Conservation (phyloP, 305 asterid genomes). For the Fraxinus ornus region DNA sequence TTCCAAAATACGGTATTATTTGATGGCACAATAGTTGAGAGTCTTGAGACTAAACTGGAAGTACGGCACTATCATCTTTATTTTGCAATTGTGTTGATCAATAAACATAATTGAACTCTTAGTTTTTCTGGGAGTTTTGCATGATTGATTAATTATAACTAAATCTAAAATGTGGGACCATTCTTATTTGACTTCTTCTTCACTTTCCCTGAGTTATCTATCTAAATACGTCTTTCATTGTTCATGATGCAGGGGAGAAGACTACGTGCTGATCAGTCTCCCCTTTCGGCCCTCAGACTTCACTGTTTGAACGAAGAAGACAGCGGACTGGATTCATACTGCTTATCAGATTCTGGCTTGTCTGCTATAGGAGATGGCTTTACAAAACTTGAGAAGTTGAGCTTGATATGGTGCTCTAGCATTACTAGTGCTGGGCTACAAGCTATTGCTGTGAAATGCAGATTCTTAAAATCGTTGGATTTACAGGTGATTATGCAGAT, state of each 20-base stretch:
- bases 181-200: slow-evolving; percentile 4
- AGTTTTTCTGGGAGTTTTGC: not conserved
- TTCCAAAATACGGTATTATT: not conserved
- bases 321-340: slow-evolving; percentile 38
- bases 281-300: slow-evolving; percentile 38
- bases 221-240: slow-evolving; percentile 6
- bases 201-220: slow-evolving; percentile 7
- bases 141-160: not conserved
- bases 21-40: not conserved
- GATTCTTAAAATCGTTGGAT: slow-evolving; percentile 65
- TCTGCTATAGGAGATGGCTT: slow-evolving; percentile 63
- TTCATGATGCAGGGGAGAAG: slow-evolving; percentile 50
- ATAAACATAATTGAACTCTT: not conserved
- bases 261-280: slow-evolving; percentile 34
- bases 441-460: slow-evolving; percentile 66
- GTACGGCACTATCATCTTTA: not conserved
- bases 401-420: slow-evolving; percentile 87
- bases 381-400: slow-evolving; percentile 69
- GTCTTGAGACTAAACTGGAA: not conserved
- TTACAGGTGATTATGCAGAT: slow-evolving; percentile 62
- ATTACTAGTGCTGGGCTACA: slow-evolving; percentile 64
- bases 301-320: slow-evolving; percentile 46
- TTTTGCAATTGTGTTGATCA: not conserved
- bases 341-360: slow-evolving; percentile 78
- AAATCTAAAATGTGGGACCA: slow-evolving; percentile 7